These are phyloP conservation scores for Musa troglodytarum DNA, from an alignment of 176 grass and related monocot genomes.

Conservation along the genomic window DNA sequence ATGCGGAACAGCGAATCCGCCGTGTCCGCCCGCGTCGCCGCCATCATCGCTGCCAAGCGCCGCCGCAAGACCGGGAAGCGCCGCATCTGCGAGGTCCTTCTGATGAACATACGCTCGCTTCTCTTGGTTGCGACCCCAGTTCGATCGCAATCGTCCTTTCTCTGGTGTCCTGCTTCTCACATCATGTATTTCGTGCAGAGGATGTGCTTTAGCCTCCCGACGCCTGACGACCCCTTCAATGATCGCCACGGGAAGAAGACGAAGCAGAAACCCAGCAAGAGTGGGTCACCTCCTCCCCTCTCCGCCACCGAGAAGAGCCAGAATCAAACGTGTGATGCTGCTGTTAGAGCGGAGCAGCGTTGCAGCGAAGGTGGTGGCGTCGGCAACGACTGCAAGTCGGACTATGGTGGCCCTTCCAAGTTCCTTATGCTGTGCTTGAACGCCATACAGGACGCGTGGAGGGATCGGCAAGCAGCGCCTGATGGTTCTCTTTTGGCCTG, in stretches of 20 bases:
- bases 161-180: background rate
- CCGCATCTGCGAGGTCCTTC: slow-evolving; percentile 51
- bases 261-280: slow-evolving; percentile 18
- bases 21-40: slow-evolving; percentile 56
- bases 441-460: slow-evolving; percentile 54
- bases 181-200: slow-evolving; percentile 2
- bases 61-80: background rate
- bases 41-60: slow-evolving; percentile 67
- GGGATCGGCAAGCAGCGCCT: slow-evolving; percentile 11
- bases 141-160: background rate
- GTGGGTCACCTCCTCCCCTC: slow-evolving; percentile 1
- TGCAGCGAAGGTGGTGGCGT: background rate
- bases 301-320: background rate
- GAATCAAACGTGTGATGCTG: background rate
- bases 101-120: too few species aligned
- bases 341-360: background rate
- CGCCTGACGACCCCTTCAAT: slow-evolving; percentile 64
- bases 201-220: slow-evolving; percentile 74
- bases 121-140: background rate
- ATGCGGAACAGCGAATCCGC: slow-evolving; percentile 48
- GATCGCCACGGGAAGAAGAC: slow-evolving; percentile 36
- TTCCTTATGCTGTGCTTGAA: slow-evolving; percentile 47
- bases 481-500: slow-evolving; percentile 32
- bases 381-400: background rate
- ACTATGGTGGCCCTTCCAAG: slow-evolving; percentile 4